Percentiles rank a stretch among this genome's conserved stretches.
phyloP scores from a whole-genome alignment of 2,329 filamentous ascomycete species.

The Exophiala sp. region DNA sequence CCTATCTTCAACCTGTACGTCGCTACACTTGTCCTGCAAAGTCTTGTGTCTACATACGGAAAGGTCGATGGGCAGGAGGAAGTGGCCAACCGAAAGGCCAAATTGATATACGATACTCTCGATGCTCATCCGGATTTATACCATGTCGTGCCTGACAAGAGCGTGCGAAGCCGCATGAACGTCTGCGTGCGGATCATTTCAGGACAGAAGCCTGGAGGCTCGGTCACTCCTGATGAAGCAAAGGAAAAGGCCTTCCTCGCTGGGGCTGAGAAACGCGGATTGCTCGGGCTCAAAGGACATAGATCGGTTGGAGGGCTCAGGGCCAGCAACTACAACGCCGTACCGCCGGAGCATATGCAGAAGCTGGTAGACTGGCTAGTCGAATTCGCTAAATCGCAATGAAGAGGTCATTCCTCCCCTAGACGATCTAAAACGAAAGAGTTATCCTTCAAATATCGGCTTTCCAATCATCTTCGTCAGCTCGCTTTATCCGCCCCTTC shows the following conservation, averaged over 20 bases:
- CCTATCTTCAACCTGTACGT: constrained; percentile 94
- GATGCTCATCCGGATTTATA: constrained; percentile 69
- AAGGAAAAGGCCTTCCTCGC: constrained; percentile 78
- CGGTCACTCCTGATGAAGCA: constrained; percentile 21
- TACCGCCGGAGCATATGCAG: constrained; percentile 52
- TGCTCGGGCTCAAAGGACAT: constrained; percentile 85
- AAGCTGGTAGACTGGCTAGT: constrained; percentile 45
- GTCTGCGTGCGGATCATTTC: constrained; percentile 79
- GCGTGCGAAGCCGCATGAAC: constrained; percentile 83
- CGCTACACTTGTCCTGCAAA: constrained; percentile 81
- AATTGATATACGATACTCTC: constrained; percentile 70
- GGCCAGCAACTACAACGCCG: constrained; percentile 84
- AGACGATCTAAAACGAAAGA: no score
- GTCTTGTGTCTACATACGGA: constrained; percentile 63
- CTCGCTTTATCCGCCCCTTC: no score
- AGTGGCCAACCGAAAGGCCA: constrained; percentile 69
- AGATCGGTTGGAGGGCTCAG: constrained; percentile 82
- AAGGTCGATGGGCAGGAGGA: constrained; percentile 75
- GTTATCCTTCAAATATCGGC: no score
- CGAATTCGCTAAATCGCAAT: constrained; percentile 47
- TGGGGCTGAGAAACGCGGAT: constrained; percentile 62
- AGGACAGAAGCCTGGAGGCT: constrained; percentile 47
- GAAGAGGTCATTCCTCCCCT: neutral
- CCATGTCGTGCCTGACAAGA: constrained; percentile 70
- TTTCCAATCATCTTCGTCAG: no score